phyloP scores from a whole-genome alignment of 306 rosid species.

The Carpinus fangiana region DNA sequence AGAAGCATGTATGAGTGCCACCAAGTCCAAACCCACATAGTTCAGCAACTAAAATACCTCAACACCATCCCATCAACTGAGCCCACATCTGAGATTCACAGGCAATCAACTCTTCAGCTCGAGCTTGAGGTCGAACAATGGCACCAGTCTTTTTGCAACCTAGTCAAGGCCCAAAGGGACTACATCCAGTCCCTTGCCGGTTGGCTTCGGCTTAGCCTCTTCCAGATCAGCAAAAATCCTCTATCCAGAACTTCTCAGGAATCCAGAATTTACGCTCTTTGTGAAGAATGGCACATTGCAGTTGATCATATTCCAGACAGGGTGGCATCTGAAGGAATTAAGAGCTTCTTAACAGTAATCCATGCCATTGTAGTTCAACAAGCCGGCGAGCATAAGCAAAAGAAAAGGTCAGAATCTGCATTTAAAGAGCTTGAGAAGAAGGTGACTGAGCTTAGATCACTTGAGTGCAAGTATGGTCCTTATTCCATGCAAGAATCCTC shows the following conservation, averaged over 20 bases:
- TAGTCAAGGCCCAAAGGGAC: slow-evolving; percentile 76
- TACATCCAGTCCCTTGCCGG: slow-evolving; percentile 82
- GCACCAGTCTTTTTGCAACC: slow-evolving; percentile 84
- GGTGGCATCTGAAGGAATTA: slow-evolving; percentile 93
- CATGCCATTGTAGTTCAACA: slow-evolving; percentile 92
- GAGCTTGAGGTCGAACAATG: slow-evolving; percentile 94
- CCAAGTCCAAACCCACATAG: slow-evolving; percentile 95
- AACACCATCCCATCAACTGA: slow-evolving; percentile 70
- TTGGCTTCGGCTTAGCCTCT: slow-evolving; percentile 93
- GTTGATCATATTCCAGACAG: slow-evolving; percentile 83
- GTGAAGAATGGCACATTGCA: slow-evolving; percentile 88
- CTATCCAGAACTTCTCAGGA: slow-evolving; percentile 55
- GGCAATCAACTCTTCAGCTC: slow-evolving; percentile 87
- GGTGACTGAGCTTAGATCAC: slow-evolving; percentile 60
- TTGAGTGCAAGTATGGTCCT: slow-evolving; percentile 75
- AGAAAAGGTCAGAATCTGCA: slow-evolving; percentile 64
- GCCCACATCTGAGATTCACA: slow-evolving; percentile 86
- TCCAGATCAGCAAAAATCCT: slow-evolving; percentile 66
- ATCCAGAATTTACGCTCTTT: slow-evolving; percentile 75
- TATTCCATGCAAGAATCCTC: slow-evolving; percentile 55
- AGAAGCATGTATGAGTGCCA: slow-evolving; percentile 96
- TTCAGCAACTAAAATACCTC: slow-evolving; percentile 89
- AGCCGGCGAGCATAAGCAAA: slow-evolving; percentile 75
- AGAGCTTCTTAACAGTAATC: slow-evolving; percentile 75
- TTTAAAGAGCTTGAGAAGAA: slow-evolving; percentile 86